Evolutionary conservation across 1,284 basidiomycete genomes (phyloP).

Genomic region (Athelia sp.): DNA sequence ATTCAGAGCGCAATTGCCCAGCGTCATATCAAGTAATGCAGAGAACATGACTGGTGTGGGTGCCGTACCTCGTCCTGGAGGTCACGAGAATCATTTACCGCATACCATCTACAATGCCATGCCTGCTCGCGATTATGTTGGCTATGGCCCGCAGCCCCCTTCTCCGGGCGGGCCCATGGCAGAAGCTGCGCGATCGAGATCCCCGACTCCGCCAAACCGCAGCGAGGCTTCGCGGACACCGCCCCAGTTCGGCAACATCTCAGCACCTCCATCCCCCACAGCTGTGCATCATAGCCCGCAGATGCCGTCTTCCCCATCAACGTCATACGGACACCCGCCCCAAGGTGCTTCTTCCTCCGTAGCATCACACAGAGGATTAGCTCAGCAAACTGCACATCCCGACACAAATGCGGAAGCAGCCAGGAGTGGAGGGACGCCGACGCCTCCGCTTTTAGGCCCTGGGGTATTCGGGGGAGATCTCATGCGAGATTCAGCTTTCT

Average conservation of each 20-base stretch:
- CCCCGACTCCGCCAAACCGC: slow-evolving; percentile 23
- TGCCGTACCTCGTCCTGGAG: slow-evolving; percentile 20
- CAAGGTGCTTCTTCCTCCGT: background rate
- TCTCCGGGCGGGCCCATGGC: background rate
- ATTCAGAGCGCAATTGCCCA: slow-evolving; percentile 42
- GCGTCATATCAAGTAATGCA: slow-evolving; percentile 41
- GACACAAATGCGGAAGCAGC: too few species aligned
- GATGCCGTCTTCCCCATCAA: background rate
- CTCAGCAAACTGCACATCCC: too few species aligned
- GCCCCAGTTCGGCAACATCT: background rate
- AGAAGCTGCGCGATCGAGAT: slow-evolving; percentile 13
- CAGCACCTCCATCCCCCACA: background rate
- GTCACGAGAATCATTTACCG: background rate
- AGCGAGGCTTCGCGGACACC: slow-evolving; percentile 17
- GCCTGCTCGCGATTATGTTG: background rate
- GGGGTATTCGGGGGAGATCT: slow-evolving; percentile 31
- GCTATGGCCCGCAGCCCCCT: background rate
- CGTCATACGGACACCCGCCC: background rate
- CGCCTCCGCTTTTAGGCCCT: slow-evolving; percentile 33
- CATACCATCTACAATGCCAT: slow-evolving; percentile 5
- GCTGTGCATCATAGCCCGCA: background rate
- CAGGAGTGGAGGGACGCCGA: background rate
- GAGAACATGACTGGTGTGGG: slow-evolving; percentile 65
- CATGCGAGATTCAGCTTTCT: slow-evolving; percentile 48
- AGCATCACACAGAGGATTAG: too few species aligned